Base-by-base conservation (phyloP, 2,329 filamentous ascomycete species). In the Endoconidiophora polonica region DNA sequence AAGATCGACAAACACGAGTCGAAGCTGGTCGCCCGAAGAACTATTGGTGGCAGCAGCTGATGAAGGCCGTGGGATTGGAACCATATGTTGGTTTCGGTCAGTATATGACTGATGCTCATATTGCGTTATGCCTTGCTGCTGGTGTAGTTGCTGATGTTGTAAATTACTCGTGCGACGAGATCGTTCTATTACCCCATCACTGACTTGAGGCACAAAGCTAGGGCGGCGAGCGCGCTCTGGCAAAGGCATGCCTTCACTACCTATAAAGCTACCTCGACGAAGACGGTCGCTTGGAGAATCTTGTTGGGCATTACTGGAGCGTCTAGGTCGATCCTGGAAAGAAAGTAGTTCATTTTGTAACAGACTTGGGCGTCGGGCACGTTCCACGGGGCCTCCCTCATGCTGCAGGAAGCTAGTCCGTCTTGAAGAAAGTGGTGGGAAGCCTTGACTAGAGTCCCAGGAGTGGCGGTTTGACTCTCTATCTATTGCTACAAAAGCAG, bases 41-140 rank as follows among this genome's bases (percentile, higher is more conserved):
- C 52, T 53, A 16, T 49, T 50, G 2, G 52, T 53, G 10, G 52
- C 52, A 14, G 52, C 52, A 4, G 52, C 52, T 7, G 52, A 53
- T 9, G 26, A 24, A 14, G 52, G 52, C 12, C 52, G 43, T 10
- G 44, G 39, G n/a, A 51, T 49, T 9, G 9, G 6, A n/a, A 45
- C 14, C 29, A 33, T 33, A 12, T 33, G 29, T 33, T 33, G 29
- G 9, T 33, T 33, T 33, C 29, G 29, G 29, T 33, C 29, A 33
- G 12, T 33, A 33, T 33, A 33, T 33, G 9, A 12, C 18, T 18
- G 33, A 14, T 46, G 44, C n/a, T 18, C 18, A 20, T 46, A 24
- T 9, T 46, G 26, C 18, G 16, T 9, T 6, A 37, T 26, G 29
- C 37, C 16, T 33, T 29, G 9, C 44, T 46, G 44, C 14, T 46